Base-by-base conservation (phyloP, 352 stramenopile genomes). In the Phytophthora sansomeana region DNA sequence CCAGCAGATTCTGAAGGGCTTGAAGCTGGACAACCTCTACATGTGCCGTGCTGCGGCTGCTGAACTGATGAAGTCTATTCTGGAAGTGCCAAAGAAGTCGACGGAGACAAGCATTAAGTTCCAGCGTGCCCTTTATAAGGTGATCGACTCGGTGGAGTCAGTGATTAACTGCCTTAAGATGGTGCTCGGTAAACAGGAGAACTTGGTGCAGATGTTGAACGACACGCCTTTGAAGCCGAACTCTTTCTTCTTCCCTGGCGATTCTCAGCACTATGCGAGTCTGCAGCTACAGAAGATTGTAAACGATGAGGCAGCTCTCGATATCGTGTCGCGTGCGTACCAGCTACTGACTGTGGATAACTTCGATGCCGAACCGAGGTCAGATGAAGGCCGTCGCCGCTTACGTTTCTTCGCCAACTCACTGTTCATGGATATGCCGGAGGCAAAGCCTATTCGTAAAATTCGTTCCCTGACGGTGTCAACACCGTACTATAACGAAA, bases 401-500 rank as follows among this genome's bases (percentile, higher is more conserved):
- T 58, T 96, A 35, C 86, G 88, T 0, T 96, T 96, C 73, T 96
- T 96, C 29, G 85, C 88, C 6, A 96, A 96, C 68, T 96, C 88
- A 5, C 54, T 96, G 8, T 96, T 96, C 56, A 96, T 96, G 88
- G 86, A 96, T 35, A 96, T 96, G 88, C 86, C 88, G 4, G 86
- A 94, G 36, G 88, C 88, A 10, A 95, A 94, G 51, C 74, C 85
- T 0, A 85, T 96, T 50, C 83, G 88, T 33, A 93, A 95, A 71
- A 96, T 96, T 61, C 85, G 85, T 32, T 96, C 88, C 10, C 66
- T 96, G 26, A 93, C 81, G 0, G 72, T 96, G 4, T 87, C 88
- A 19, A 96, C 88, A 16, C 88, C 90, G 48, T 96, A 96, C 73
- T 96, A 95, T 75, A 95, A 82, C 55, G 88, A 96, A 88, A 96